Evolutionary conservation across 2,329 filamentous ascomycete genomes (phyloP).

Genomic region (Cadophora sp.): DNA sequence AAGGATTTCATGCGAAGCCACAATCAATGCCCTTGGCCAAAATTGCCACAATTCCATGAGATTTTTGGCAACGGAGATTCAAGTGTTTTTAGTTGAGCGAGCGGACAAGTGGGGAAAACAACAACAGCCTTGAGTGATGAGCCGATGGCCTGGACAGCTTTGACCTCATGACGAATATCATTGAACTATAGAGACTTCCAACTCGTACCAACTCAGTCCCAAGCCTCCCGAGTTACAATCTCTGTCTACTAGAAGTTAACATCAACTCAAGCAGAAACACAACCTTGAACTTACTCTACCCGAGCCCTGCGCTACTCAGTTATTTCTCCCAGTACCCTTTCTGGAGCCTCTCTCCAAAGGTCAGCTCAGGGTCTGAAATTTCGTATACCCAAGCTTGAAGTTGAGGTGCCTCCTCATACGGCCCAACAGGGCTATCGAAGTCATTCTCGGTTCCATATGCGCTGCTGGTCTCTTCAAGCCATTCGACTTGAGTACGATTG

Average conservation of each 20-base stretch:
- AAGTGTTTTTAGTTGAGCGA: not conserved
- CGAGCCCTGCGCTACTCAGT: not conserved
- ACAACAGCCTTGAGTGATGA: not conserved
- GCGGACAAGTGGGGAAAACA: not conserved
- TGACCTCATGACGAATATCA: not conserved
- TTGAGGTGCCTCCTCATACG: not conserved
- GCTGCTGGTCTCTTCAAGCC: not conserved
- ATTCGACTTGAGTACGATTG: not conserved
- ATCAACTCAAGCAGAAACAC: not conserved
- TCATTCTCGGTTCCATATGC: not conserved
- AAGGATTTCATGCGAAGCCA: not conserved
- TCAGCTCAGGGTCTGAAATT: not conserved
- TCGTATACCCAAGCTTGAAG: slow-evolving; percentile 5
- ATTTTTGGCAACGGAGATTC: not conserved
- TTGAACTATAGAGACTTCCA: not conserved
- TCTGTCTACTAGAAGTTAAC: not conserved
- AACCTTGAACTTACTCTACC: not conserved
- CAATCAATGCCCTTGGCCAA: too few relatives aligned
- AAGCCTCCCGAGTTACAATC: not conserved
- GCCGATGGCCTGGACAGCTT: too few relatives aligned
- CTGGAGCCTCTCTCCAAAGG: slow-evolving; percentile 1
- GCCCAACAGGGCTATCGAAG: not conserved
- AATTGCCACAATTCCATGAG: too few relatives aligned
- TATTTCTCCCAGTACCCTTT: not conserved
- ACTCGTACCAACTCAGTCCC: too few relatives aligned